Evolutionary conservation across 2,329 filamentous ascomycete species (phyloP).

Genomic region (Aschersonia sp.): DNA sequence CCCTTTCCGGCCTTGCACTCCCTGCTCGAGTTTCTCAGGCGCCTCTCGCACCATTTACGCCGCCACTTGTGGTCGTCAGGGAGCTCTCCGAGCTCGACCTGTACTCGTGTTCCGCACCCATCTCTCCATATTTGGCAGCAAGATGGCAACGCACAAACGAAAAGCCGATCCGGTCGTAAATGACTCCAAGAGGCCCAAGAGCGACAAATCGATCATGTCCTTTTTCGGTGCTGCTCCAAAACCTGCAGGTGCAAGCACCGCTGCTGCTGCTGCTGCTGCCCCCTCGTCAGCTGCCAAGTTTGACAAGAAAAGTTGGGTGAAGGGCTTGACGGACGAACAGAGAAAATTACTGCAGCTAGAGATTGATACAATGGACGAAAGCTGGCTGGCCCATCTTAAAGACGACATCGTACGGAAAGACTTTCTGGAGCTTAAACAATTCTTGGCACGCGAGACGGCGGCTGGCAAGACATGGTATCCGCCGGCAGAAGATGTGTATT

Average conservation of each 20-base stretch:
- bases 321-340: slow-evolving; percentile 65
- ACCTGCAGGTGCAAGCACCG: slow-evolving; percentile 12
- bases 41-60: no score
- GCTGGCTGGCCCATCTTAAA: slow-evolving; percentile 80
- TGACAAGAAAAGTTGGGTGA: slow-evolving; percentile 84
- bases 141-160: slow-evolving; percentile 49
- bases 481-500: slow-evolving; percentile 79
- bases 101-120: background rate
- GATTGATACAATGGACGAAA: slow-evolving; percentile 82
- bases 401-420: slow-evolving; percentile 67
- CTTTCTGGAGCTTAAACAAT: slow-evolving; percentile 79
- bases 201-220: slow-evolving; percentile 68
- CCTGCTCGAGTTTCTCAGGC: no score
- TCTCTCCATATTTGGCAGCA: slow-evolving; percentile 3
- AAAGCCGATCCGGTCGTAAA: slow-evolving; percentile 38
- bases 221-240: slow-evolving; percentile 67
- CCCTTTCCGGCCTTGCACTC: no score
- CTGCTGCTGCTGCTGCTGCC: slow-evolving; percentile 8
- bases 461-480: slow-evolving; percentile 72
- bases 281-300: slow-evolving; percentile 41
- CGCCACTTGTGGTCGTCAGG: background rate
- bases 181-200: slow-evolving; percentile 57
- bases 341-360: slow-evolving; percentile 71
- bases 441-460: slow-evolving; percentile 64
- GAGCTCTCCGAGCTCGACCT: background rate